Conservation (phyloP, 2,329 filamentous ascomycete genomes). For the Aspergillus melleus region DNA sequence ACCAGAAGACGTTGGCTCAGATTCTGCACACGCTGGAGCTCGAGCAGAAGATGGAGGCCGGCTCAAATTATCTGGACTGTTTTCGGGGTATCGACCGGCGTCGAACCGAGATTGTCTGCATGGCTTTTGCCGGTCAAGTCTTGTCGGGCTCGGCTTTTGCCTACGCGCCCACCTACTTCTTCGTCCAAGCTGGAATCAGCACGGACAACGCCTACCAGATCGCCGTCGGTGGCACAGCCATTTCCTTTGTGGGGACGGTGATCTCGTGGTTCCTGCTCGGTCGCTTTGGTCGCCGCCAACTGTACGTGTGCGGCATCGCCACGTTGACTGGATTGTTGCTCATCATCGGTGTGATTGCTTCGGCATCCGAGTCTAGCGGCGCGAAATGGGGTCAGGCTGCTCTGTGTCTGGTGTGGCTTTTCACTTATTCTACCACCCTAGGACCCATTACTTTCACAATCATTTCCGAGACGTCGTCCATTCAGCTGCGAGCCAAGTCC, state of each 20-base stretch:
- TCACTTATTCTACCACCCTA: conserved; percentile 56
- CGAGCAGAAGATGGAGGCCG: conserved; percentile 29
- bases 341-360: conserved; percentile 30
- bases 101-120: conserved; percentile 44
- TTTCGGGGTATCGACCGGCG: conserved; percentile 36
- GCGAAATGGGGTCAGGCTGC: conserved; percentile 40
- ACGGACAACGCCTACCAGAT: conserved; percentile 36
- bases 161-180: conserved; percentile 42
- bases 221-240: conserved; percentile 42
- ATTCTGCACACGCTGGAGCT: conserved; percentile 41
- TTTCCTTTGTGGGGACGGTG: conserved; percentile 59
- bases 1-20: conserved; percentile 32
- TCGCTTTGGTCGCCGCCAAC: conserved; percentile 40
- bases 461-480: conserved; percentile 54
- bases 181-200: conserved; percentile 41
- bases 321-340: conserved; percentile 28
- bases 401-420: conserved; percentile 53
- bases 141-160: conserved; percentile 36
- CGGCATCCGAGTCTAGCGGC: conserved; percentile 18
- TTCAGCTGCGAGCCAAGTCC: conserved; percentile 54
- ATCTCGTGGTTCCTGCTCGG: conserved; percentile 50
- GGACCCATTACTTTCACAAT: conserved; percentile 55
- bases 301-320: conserved; percentile 38
- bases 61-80: conserved; percentile 32
- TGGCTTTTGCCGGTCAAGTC: conserved; percentile 40